phyloP scores from a whole-genome alignment of 495 filamentous ascomycete genomes.

The Hypoxylon cercidicola region DNA sequence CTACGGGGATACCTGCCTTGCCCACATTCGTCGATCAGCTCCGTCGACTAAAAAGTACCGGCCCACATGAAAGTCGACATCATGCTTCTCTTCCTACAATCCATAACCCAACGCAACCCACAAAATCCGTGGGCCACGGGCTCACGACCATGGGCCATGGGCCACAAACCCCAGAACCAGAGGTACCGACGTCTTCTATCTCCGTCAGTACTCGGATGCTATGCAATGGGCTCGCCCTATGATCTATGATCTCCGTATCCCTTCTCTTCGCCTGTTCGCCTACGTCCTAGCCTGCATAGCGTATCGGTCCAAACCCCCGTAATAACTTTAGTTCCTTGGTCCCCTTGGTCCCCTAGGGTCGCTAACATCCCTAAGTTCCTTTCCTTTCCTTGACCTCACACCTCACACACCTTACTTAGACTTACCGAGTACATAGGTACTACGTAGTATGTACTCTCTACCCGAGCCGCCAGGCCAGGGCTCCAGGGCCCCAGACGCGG shows the following conservation, averaged over 20 bases:
- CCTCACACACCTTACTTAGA: constrained; percentile 10
- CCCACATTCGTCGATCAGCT: constrained; percentile 42
- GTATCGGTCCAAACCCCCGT: constrained; percentile 37
- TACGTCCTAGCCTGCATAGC: constrained; percentile 5
- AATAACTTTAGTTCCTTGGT: constrained; percentile 17
- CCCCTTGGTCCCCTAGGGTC: too few relatives aligned
- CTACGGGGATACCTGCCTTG: constrained; percentile 31
- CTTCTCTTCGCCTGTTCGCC: background rate
- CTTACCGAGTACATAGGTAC: constrained; percentile 35
- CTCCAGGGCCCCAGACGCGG: background rate
- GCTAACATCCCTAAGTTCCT: background rate
- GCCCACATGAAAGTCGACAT: constrained; percentile 35
- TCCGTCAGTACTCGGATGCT: background rate
- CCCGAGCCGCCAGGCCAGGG: constrained; percentile 25
- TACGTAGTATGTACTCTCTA: constrained; percentile 31
- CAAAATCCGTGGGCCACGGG: constrained; percentile 2
- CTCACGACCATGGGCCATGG: background rate
- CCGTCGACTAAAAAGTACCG: constrained; percentile 41
- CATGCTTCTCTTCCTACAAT: constrained; percentile 27
- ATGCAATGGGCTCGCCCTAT: constrained; percentile 30
- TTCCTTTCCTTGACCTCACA: constrained; percentile 21
- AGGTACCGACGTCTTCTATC: too few relatives aligned
- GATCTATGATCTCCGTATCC: constrained; percentile 40
- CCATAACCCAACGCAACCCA: constrained; percentile 12
- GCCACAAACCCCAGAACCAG: background rate